phyloP scores from a whole-genome alignment of 805 yeast species.

The Yarrowia sp. region DNA sequence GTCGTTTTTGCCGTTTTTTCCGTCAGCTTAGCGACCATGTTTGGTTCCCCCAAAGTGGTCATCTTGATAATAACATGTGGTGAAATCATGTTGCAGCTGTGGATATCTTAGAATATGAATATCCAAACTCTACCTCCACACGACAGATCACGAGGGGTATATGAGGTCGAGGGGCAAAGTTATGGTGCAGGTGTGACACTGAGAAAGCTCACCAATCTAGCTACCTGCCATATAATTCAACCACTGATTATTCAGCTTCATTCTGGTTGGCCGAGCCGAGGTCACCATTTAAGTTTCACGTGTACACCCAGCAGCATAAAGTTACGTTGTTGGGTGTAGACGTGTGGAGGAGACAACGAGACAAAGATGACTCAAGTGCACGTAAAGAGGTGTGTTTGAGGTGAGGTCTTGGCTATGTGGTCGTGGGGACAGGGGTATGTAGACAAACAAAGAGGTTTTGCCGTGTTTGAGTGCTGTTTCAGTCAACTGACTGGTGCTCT shows the following conservation, averaged over 20 bases:
- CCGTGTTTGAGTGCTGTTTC: no score
- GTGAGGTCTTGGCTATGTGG: no score
- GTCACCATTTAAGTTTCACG: background rate
- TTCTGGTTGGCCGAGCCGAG: slow-evolving; percentile 3
- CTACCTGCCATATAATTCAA: background rate
- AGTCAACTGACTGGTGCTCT: no score
- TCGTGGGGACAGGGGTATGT: no score
- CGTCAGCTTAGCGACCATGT: background rate
- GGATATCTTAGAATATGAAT: no score
- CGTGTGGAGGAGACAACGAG: background rate
- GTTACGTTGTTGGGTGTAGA: background rate
- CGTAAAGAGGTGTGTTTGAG: no score
- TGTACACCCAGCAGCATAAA: background rate
- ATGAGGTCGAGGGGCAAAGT: background rate
- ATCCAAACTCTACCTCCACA: background rate
- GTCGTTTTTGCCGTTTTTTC: background rate
- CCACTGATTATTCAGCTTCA: background rate
- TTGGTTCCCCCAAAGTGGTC: slow-evolving; percentile 19
- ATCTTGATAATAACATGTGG: background rate
- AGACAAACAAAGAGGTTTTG: no score
- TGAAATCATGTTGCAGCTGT: background rate
- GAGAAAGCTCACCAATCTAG: no score
- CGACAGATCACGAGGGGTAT: background rate
- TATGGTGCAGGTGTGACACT: no score
- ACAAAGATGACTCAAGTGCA: no score